phyloP scores from a whole-genome alignment of 495 filamentous ascomycete species.

The Antarctomyces pellizariae region DNA sequence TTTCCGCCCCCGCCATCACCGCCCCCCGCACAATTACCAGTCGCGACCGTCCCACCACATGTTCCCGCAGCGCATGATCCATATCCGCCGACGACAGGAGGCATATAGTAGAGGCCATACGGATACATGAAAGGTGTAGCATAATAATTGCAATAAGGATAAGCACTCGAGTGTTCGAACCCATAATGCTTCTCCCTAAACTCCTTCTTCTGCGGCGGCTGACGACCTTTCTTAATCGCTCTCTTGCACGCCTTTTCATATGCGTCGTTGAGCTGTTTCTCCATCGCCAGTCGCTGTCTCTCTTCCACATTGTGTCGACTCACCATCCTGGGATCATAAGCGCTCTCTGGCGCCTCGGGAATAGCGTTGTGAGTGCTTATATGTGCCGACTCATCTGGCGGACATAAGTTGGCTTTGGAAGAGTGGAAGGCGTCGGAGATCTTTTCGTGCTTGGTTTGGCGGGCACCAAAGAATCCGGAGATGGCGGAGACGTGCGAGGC shows the following conservation, averaged over 20 bases:
- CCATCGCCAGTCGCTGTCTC: slow-evolving; percentile 6
- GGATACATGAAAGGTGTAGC: slow-evolving; percentile 17
- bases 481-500: slow-evolving; percentile 29
- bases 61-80: slow-evolving; percentile 20
- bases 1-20: slow-evolving; percentile 23
- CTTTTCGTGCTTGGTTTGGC: slow-evolving; percentile 21
- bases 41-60: too few relatives aligned
- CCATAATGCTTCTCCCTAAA: slow-evolving; percentile 29
- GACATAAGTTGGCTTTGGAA: slow-evolving; percentile 26
- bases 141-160: slow-evolving; percentile 14
- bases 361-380: slow-evolving; percentile 49
- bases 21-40: slow-evolving; percentile 20
- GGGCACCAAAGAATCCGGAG: slow-evolving; percentile 14
- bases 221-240: slow-evolving; percentile 32
- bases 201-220: slow-evolving; percentile 23
- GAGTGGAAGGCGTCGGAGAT: slow-evolving; percentile 29
- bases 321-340: too few relatives aligned
- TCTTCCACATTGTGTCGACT: too few relatives aligned
- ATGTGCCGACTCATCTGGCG: slow-evolving; percentile 37
- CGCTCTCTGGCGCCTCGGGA: slow-evolving; percentile 9
- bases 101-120: slow-evolving; percentile 23
- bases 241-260: slow-evolving; percentile 39
- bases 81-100: slow-evolving; percentile 28
- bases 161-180: slow-evolving; percentile 22
- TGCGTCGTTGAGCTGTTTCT: slow-evolving; percentile 29